Evolutionary conservation across 805 yeast species (phyloP).

Genomic region (Wickerhamiella australiensis): DNA sequence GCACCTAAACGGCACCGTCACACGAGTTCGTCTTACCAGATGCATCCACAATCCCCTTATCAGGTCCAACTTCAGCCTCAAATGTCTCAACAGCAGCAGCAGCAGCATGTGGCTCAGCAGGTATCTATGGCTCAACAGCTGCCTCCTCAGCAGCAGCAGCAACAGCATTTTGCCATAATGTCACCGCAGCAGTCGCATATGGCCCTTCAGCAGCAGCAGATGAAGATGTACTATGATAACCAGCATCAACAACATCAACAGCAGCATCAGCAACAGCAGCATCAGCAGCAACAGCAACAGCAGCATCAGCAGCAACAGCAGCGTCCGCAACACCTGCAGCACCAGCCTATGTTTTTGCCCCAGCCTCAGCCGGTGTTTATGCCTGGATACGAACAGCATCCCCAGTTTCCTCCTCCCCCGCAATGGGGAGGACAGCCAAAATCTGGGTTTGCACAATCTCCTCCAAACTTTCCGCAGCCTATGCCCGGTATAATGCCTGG

Average conservation of each 20-base stretch:
- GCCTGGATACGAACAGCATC: conserved; percentile 8
- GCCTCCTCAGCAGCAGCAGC: conserved; percentile 9
- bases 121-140: conserved; percentile 12
- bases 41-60: conserved; percentile 6
- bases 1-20: conserved; percentile 10
- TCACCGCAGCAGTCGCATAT: conserved; percentile 16
- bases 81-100: conserved; percentile 9
- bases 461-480: background rate
- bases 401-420: background rate
- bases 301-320: conserved; percentile 14
- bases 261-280: conserved; percentile 12
- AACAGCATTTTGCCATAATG: conserved; percentile 6
- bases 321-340: conserved; percentile 8
- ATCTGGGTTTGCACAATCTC: background rate
- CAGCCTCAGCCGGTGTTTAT: background rate
- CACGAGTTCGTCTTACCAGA: background rate
- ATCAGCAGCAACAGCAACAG: conserved; percentile 7
- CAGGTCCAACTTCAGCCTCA: conserved; percentile 13
- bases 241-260: conserved; percentile 10
- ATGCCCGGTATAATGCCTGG: conserved; percentile 5
- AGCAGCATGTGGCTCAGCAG: conserved; percentile 12
- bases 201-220: conserved; percentile 9
- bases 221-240: conserved; percentile 1
- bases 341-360: conserved; percentile 6
- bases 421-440: conserved; percentile 2